A percentile compares a stretch with the other conserved stretches of the same genome.
Conservation (phyloP, 352 stramenopile species). For the Elongisporangium undulatum region DNA sequence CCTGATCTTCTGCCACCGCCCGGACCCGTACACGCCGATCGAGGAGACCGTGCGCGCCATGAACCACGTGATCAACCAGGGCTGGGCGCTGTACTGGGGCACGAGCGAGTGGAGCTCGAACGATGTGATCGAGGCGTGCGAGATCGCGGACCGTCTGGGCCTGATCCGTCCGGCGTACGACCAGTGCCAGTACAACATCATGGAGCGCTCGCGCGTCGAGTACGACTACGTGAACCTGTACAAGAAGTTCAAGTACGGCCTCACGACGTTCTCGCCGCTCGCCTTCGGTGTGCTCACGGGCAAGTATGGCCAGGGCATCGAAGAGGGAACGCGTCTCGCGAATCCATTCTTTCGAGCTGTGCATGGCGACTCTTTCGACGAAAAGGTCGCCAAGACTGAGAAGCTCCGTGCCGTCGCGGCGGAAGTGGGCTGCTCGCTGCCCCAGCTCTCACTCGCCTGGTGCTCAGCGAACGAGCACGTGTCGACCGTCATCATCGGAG, state of each 20-base stretch:
- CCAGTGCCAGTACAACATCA: constrained; percentile 55
- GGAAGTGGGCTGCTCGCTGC: constrained; percentile 42
- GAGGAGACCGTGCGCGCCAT: constrained; percentile 48
- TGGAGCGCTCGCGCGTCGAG: constrained; percentile 47
- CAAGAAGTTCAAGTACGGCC: constrained; percentile 43
- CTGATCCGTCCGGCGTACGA: constrained; percentile 30
- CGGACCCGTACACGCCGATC: constrained; percentile 27
- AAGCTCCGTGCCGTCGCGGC: constrained; percentile 35
- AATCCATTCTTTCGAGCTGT: constrained; percentile 1
- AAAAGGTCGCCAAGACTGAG: constrained; percentile 41
- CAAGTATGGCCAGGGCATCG: constrained; percentile 45
- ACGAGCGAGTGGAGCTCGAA: constrained; percentile 43
- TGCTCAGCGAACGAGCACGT: constrained; percentile 45
- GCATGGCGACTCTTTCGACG: constrained; percentile 11
- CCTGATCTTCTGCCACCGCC: constrained; percentile 28
- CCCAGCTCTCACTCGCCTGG: constrained; percentile 53
- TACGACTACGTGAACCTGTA: constrained; percentile 48
- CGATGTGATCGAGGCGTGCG: constrained; percentile 40
- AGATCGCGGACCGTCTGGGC: constrained; percentile 23
- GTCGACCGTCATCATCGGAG: constrained; percentile 44
- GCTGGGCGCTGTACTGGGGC: constrained; percentile 47
- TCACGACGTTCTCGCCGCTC: constrained; percentile 27
- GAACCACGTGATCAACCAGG: constrained; percentile 34
- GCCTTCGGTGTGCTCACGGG: constrained; percentile 48
- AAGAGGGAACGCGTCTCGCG: constrained; percentile 20